Base-by-base conservation (phyloP, 345 rosid species). In the Turnera subulata region DNA sequence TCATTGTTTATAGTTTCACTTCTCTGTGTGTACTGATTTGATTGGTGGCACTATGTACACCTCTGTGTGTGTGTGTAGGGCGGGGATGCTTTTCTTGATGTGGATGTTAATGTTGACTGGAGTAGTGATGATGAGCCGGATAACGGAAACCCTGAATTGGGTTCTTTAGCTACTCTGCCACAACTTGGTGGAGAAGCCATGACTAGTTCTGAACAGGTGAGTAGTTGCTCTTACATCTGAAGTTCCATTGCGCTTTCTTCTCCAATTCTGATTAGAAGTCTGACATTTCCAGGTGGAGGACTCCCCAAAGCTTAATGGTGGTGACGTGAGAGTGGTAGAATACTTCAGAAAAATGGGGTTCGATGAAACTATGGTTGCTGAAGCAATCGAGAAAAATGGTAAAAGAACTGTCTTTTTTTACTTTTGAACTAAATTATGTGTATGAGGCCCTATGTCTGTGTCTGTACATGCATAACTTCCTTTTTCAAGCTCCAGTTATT, bases 261-360 rank as follows among this genome's bases (percentile, higher is more conserved):
- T 19, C 17, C 21, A 46, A n/a, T n/a, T 46, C 20, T 8, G n/a
- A n/a, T n/a, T n/a, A n/a, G n/a, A n/a, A n/a, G n/a, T n/a, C n/a
- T 46, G 24, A 7, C 6, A 14, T 46, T 2, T 46, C 12, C 1
- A 21, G 5, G 49, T 46, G 21, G 17, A n/a, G 17, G 9, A n/a
- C n/a, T n/a, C n/a, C n/a, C n/a, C n/a, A n/a, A n/a, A n/a, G n/a
- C n/a, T n/a, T n/a, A n/a, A n/a, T n/a, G n/a, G n/a, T n/a, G n/a
- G n/a, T n/a, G 73, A 68, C 53, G 53, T 89, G 50, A 86, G 79
- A 64, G 20, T 72, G 53, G 63, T 78, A 39, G 77, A 77, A 74
- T 76, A 81, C 50, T 91, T 88, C 63, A 66, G 82, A 23, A 80
- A 72, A 6, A 88, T 86, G 98, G 98, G 96, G 15, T 89, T 84